Conservation (phyloP, 345 rosid genomes). For the Populus tremula region DNA sequence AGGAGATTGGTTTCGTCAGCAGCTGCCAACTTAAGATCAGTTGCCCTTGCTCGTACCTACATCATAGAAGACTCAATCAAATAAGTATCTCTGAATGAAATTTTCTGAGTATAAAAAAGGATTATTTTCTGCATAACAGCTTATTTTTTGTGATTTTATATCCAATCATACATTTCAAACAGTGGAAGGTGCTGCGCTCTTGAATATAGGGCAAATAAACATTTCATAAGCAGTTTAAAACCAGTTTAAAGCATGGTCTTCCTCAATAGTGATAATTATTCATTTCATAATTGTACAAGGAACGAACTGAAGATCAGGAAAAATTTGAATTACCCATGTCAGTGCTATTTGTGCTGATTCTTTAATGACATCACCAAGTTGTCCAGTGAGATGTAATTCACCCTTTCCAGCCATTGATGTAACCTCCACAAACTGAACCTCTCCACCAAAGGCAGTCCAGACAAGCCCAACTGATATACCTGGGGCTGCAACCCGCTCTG, state of each 20-base stretch:
- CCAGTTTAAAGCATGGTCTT: not conserved
- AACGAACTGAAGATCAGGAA: not conserved
- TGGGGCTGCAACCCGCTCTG: slow-evolving; percentile 90
- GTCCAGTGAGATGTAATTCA: slow-evolving; percentile 93
- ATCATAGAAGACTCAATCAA: not conserved
- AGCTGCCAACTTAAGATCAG: slow-evolving; percentile 67
- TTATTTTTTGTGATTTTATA: not conserved
- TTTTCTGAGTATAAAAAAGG: not conserved
- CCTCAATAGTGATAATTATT: not conserved
- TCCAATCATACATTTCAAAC: not conserved
- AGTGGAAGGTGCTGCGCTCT: not conserved
- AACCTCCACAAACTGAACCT: slow-evolving; percentile 97
- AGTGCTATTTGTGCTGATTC: slow-evolving; percentile 98
- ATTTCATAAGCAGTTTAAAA: not conserved
- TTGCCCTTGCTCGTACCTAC: slow-evolving; percentile 91
- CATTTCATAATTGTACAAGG: not conserved
- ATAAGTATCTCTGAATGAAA: not conserved
- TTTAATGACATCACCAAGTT: slow-evolving; percentile 97
- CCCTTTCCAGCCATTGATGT: slow-evolving; percentile 88
- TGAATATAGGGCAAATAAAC: not conserved
- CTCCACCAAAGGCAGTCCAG: slow-evolving; percentile 98
- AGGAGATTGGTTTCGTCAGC: slow-evolving; percentile 64
- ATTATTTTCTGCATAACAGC: not conserved
- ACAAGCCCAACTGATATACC: slow-evolving; percentile 96
- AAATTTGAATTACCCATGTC: slow-evolving; percentile 73